These are phyloP conservation scores for Raddia guianensis DNA, from an alignment of 176 grass and related monocot species.

Conservation along the genomic window DNA sequence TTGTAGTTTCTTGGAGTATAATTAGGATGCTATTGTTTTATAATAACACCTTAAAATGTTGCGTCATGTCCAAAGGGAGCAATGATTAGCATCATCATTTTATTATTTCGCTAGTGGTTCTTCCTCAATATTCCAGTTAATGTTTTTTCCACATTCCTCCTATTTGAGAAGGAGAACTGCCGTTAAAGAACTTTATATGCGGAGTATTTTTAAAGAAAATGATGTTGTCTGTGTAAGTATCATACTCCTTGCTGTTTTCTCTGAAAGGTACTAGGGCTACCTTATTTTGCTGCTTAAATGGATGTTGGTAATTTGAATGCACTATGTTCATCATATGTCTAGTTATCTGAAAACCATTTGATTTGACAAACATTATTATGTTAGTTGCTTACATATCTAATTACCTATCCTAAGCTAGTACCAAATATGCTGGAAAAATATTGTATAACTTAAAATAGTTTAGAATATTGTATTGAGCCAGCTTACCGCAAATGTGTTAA, in stretches of 20 bases:
- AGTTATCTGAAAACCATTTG: slow-evolving; percentile 10
- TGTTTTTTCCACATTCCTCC: not conserved
- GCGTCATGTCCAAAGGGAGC: slow-evolving; percentile 3
- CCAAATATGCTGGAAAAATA: not conserved
- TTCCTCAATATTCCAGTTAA: slow-evolving; percentile 28
- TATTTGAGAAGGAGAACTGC: slow-evolving; percentile 91
- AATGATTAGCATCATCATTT: not conserved
- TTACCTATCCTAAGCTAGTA: not conserved
- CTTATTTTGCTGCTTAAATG: not conserved
- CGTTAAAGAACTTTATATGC: slow-evolving; percentile 93
- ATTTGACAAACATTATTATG: not conserved
- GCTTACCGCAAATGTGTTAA: not conserved
- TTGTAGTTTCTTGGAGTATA: not conserved
- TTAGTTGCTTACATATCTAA: slow-evolving; percentile 11
- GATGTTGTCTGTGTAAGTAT: slow-evolving; percentile 96
- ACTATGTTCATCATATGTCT: not conserved
- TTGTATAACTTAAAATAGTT: not conserved
- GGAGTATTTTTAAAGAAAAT: slow-evolving; percentile 91
- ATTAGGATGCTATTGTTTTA: not conserved
- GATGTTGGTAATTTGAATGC: not conserved
- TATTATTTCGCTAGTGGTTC: not conserved
- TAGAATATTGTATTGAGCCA: not conserved
- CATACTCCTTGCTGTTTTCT: slow-evolving; percentile 20
- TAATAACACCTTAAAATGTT: slow-evolving; percentile 8
- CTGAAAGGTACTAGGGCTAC: slow-evolving; percentile 4